Evolutionary conservation across 208 protist genomes (phyloP).

Genomic region (Trypanosoma scelopori): DNA sequence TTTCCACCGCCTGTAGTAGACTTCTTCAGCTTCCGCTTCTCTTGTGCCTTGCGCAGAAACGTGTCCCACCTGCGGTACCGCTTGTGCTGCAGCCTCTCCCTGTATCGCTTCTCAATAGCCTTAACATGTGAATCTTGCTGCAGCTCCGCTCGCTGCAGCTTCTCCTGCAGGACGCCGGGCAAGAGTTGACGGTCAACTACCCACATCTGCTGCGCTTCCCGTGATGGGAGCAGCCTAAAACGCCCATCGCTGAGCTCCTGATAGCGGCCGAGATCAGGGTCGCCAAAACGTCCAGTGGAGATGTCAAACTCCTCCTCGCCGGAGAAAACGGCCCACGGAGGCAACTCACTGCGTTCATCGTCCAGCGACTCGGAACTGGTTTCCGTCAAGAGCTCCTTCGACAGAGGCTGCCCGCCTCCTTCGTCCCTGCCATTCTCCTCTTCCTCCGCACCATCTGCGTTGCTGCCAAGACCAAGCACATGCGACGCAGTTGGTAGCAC

Average conservation of each 20-base stretch:
- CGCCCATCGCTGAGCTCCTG: constrained; percentile 85
- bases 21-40: constrained; percentile 31
- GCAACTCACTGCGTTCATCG: constrained; percentile 48
- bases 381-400: neutral
- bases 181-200: constrained; percentile 69
- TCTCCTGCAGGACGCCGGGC: constrained; percentile 62
- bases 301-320: constrained; percentile 87
- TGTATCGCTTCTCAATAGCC: constrained; percentile 69
- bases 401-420: neutral
- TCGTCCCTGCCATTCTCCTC: neutral
- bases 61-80: constrained; percentile 78
- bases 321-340: constrained; percentile 77
- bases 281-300: constrained; percentile 75
- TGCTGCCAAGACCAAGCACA: constrained; percentile 30
- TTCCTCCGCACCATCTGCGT: neutral
- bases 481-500: constrained; percentile 30
- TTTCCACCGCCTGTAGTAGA: constrained; percentile 18
- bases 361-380: neutral
- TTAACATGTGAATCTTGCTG: constrained; percentile 52
- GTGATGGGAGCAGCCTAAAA: constrained; percentile 68
- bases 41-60: constrained; percentile 64
- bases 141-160: constrained; percentile 61
- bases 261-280: constrained; percentile 60
- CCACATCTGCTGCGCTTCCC: constrained; percentile 62
- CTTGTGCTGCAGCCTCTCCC: constrained; percentile 51